Evolutionary conservation across 75 land plant species (phyloP).

Genomic region (Selaginella tamariscina): DNA sequence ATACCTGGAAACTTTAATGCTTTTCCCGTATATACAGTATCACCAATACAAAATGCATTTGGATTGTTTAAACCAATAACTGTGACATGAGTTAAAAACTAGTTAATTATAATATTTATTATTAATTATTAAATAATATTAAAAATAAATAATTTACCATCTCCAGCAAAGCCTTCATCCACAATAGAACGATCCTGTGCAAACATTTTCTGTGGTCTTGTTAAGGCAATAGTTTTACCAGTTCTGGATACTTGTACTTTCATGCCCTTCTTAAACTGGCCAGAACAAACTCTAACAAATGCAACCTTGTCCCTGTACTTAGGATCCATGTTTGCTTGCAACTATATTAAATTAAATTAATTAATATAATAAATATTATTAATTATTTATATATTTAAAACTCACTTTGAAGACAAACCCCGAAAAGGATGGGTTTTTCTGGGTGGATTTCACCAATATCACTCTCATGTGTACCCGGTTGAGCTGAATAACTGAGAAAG

Average conservation of each 20-base stretch:
- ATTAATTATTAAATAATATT: too few species aligned
- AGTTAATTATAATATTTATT: too few species aligned
- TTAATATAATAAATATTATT: neutral
- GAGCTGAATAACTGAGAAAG: constrained; percentile 30
- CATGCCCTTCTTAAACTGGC: constrained; percentile 41
- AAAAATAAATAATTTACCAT: constrained; percentile 35
- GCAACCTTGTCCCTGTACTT: constrained; percentile 48
- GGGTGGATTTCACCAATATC: constrained; percentile 34
- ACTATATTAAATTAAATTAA: constrained; percentile 17
- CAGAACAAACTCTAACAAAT: constrained; percentile 45
- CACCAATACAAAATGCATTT: constrained; percentile 42
- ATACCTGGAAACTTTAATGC: constrained; percentile 35
- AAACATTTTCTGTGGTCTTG: constrained; percentile 48
- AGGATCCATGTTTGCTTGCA: constrained; percentile 50
- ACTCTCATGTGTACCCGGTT: constrained; percentile 31
- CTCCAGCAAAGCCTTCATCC: constrained; percentile 41
- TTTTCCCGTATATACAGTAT: constrained; percentile 34
- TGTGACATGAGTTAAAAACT: constrained; percentile 19
- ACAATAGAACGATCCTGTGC: constrained; percentile 37
- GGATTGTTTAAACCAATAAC: constrained; percentile 44
- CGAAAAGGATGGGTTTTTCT: constrained; percentile 37
- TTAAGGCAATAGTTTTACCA: constrained; percentile 33
- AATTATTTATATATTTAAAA: too few species aligned
- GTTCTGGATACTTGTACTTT: constrained; percentile 42
- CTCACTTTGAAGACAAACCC: constrained; percentile 45